Base-by-base conservation (phyloP, 441 rosid genomes). In the Omphalea diandra region DNA sequence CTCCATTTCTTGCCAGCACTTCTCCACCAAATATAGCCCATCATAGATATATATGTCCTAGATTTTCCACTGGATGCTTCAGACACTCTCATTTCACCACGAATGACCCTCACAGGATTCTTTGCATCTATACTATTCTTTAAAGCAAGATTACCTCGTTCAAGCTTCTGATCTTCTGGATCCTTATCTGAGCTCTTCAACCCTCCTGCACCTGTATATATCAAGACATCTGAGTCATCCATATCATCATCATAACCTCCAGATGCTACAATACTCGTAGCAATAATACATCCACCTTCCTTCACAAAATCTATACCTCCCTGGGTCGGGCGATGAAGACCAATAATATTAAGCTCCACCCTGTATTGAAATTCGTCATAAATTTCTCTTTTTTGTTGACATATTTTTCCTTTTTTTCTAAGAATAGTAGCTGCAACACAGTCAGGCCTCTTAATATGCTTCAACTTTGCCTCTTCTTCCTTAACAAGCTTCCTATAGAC, bases 201-300 rank as follows among this genome's bases (percentile, higher is more conserved):
- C 56, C 99, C 98, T 31, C 99, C 99, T 53, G 84, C 85, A 41
- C 99, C 98, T 4, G 90, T 90, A 81, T 92, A 94, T 67, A 46
- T 83, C 84, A 94, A 76, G 72, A 84, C 83, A 79, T 90, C 96
- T 1, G 97, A 79, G 76, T 81, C 86, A 53, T 90, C 98, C 57
- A 86, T 76, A 65, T 84, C 79, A 69, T 95, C 93, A 57, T 84
- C 89, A 55, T 95, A 95, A 26, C 90, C 91, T 40, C 95, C 96
- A 17, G 96, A 90, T 73, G 96, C 90, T 54, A 92, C 96, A 63
- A 92, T 72, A 78, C 99, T 87, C 1, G 90, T 88, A 0, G 97
- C 96, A 61, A 84, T 3, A 29, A 75, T 18, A 55, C 52, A 63
- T 3, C 60, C 80, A 53, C 81, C 83, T 33, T 76, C 74, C 70